Base-by-base conservation (phyloP, 495 filamentous ascomycete genomes). In the Bacidia gigantensis region DNA sequence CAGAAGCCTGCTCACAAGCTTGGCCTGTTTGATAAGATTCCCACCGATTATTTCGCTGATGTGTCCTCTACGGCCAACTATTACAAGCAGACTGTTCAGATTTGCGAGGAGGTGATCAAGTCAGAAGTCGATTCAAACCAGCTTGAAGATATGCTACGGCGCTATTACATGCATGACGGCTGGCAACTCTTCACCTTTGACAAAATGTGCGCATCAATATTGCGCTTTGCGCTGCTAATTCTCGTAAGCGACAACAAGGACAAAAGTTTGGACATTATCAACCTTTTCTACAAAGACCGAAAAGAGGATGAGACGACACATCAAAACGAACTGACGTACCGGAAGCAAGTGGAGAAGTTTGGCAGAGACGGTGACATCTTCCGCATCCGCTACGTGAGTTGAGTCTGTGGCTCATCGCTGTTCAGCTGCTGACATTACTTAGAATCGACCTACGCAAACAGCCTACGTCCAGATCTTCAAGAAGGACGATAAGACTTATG, bases 301-400 rank as follows among this genome's bases (percentile, higher is more conserved):
- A 78, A 84, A 44, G 81, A 81, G 59, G 81, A 86, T 3, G 80
- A 85, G 61, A 95, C 86, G 0, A 92, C 87, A 17, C 85, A 84
- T 56, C 78, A 85, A 56, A 79, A 81, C 10, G 89, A 95, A 67
- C 83, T 95, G 49, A 82, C 82, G 50, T 86, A 87, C 52, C 79
- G 88, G 22, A 92, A 88, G 67, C 84, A 84, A 55, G 87, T 89
- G 2, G 86, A 94, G 64, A 85, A 85, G 64, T 73, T 84, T 58
- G 75, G 87, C 54, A 92, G 88, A 69, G 88, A 95, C 55, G 83
- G 80, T n/a, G 87, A 95, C 57, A 78, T 90, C 57, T 96, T 87
- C 63, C 78, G 84, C 42, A 82, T 96, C 49, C 77, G 78, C 59
- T 94, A 80, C 66, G 89, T 93, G 78, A 72, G 85, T 81, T 18